Conservation (phyloP, 441 rosid species). For the Erodium moschatum region DNA sequence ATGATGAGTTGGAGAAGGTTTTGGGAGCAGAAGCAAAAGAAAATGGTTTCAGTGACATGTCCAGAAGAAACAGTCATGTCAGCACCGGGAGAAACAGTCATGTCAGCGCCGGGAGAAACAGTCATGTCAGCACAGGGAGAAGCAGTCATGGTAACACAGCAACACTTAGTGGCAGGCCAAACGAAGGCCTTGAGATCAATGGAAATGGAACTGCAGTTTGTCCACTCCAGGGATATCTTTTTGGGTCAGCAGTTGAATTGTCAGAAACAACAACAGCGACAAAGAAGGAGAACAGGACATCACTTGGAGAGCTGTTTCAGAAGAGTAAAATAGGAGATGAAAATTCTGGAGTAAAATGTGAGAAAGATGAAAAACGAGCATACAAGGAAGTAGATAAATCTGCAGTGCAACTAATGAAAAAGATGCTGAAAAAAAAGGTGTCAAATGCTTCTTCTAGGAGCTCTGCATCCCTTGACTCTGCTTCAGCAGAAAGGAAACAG, state of each 20-base stretch:
- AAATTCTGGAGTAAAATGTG: conserved; percentile 30
- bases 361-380: conserved; percentile 41
- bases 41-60: conserved; percentile 45
- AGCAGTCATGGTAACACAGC: conserved; percentile 74
- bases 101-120: conserved; percentile 17
- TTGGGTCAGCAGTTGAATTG: conserved; percentile 60
- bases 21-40: conserved; percentile 57
- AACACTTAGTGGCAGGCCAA: conserved; percentile 57
- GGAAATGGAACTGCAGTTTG: conserved; percentile 43
- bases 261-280: conserved; percentile 51
- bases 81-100: conserved; percentile 50
- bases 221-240: conserved; percentile 67
- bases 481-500: conserved; percentile 53
- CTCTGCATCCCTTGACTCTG: conserved; percentile 36
- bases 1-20: conserved; percentile 65
- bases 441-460: conserved; percentile 39
- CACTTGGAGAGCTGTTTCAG: conserved; percentile 79
- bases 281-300: conserved; percentile 60
- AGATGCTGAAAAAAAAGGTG: conserved; percentile 53
- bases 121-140: conserved; percentile 43
- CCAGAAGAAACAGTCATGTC: conserved; percentile 19
- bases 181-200: conserved; percentile 40
- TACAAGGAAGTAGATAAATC: conserved; percentile 62
- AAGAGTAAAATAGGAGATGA: conserved; percentile 45
- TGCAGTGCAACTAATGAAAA: conserved; percentile 48